phyloP scores from a whole-genome alignment of 805 yeast species.

The Cyberlindnera bimundalis region DNA sequence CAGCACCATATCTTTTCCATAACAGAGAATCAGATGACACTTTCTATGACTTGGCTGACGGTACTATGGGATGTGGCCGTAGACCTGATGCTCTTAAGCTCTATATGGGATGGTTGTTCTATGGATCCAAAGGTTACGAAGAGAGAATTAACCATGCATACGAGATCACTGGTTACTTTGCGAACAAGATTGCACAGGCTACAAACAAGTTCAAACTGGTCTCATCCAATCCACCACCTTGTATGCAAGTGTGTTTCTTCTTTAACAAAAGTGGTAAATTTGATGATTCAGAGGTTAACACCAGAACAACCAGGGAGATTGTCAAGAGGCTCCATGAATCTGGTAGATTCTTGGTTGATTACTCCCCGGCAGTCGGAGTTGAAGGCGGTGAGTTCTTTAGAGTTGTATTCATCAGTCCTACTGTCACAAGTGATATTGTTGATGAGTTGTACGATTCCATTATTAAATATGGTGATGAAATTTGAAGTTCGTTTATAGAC shows the following conservation, averaged over 20 bases:
- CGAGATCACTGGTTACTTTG: slow-evolving; percentile 60
- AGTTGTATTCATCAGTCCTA: slow-evolving; percentile 77
- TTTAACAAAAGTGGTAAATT: slow-evolving; percentile 46
- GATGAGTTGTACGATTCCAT: slow-evolving; percentile 43
- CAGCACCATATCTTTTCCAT: slow-evolving; percentile 82
- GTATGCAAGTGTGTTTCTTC: slow-evolving; percentile 82
- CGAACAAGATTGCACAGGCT: slow-evolving; percentile 34
- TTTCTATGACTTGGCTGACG: slow-evolving; percentile 74
- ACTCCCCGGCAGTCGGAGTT: slow-evolving; percentile 64
- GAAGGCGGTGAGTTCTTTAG: slow-evolving; percentile 76
- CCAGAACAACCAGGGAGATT: slow-evolving; percentile 57
- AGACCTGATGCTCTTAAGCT: slow-evolving; percentile 78
- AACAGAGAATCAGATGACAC: slow-evolving; percentile 45
- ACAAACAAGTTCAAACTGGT: slow-evolving; percentile 47
- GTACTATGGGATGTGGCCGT: slow-evolving; percentile 91
- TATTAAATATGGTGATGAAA: slow-evolving; percentile 31
- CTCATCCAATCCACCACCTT: slow-evolving; percentile 60
- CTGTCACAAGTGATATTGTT: slow-evolving; percentile 39
- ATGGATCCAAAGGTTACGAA: slow-evolving; percentile 64
- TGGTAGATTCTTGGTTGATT: slow-evolving; percentile 74
- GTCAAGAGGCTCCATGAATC: slow-evolving; percentile 54
- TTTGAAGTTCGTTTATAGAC: slow-evolving; percentile 1
- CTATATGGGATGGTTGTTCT: slow-evolving; percentile 78
- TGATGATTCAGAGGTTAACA: slow-evolving; percentile 36
- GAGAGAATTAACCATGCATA: slow-evolving; percentile 71